Base-by-base conservation (phyloP, 2,329 filamentous ascomycete genomes). In the Colletotrichum scovillei region DNA sequence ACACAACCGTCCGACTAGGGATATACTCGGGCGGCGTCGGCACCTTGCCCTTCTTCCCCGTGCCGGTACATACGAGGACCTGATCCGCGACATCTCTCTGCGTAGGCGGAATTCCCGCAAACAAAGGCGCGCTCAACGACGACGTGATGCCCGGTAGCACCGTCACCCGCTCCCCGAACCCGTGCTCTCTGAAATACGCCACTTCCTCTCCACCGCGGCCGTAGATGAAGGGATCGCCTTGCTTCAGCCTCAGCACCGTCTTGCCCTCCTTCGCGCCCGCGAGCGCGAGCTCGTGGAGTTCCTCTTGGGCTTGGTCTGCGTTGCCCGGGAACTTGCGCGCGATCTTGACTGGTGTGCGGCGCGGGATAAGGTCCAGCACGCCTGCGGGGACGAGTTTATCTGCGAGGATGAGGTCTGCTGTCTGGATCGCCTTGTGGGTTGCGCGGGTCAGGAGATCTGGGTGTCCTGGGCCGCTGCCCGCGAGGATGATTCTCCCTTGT, bases 281-380 rank as follows among this genome's bases (percentile, higher is more conserved):
- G 2, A 98, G 86, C 0, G 95, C 97, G 77, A 94, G 88, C 66
- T 92, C 88, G 3, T 97, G 89, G 5, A 99, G 91, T 82, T 99
- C 97, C 79, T 95, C 92, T 81, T 99, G 97, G 0, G 97, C 97
- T 57, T 91, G 91, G 78, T 99, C 97, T 53, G 97, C 97, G 82
- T 99, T 98, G 26, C 97, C 97, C 0, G 97, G 97, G 83, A 99
- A 99, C 82, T 99, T 99, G 79, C 95, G 93, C 5, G 97, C 96
- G 78, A 99, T 99, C 78, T 94, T 92, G 14, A 98, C 92, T 11
- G 93, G 92, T 9, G 95, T 97, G 67, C 96, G 91, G 46, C 97
- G 94, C 1, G 97, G 97, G 69, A 98, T 93, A 19, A 99, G 90
- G 76, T 96, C 94, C 11, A 99, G 88, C 3, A 99, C 94, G 8